These are phyloP conservation scores for Cercospora sp. DNA, from an alignment of 2,329 filamentous ascomycete genomes.

Conservation along the genomic window DNA sequence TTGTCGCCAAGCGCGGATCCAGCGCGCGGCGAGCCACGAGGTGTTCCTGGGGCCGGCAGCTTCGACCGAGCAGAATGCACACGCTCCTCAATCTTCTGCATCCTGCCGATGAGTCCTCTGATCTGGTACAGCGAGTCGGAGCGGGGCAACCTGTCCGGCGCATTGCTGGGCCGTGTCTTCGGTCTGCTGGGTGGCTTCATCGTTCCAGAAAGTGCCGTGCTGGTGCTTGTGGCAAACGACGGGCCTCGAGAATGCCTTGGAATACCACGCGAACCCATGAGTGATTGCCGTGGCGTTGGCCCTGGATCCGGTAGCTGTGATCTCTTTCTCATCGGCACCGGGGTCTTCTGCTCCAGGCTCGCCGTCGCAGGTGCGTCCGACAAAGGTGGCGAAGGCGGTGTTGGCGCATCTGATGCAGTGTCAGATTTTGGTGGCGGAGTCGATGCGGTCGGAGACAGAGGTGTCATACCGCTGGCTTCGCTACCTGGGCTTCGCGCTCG, in stretches of 20 bases:
- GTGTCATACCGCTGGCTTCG: conserved; percentile 64
- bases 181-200: conserved; percentile 46
- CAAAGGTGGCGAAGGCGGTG: conserved; percentile 90
- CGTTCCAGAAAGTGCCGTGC: conserved; percentile 30
- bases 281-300: conserved; percentile 55
- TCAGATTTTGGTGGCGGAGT: conserved; percentile 76
- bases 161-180: conserved; percentile 43
- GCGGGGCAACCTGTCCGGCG: conserved; percentile 49
- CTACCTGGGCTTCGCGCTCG: conserved; percentile 51
- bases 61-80: conserved; percentile 91
- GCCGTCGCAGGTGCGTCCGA: conserved; percentile 74
- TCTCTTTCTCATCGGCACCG: conserved; percentile 41
- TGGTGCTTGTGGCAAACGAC: conserved; percentile 49
- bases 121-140: conserved; percentile 86
- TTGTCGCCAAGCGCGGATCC: conserved; percentile 38
- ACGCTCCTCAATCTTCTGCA: conserved; percentile 92
- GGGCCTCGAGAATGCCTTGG: conserved; percentile 57
- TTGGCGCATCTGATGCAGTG: conserved; percentile 66
- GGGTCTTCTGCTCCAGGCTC: conserved; percentile 43
- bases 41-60: conserved; percentile 79
- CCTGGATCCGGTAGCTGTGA: conserved; percentile 55
- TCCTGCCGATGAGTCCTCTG: conserved; percentile 88
- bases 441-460: conserved; percentile 84
- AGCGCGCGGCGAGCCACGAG: conserved; percentile 71
- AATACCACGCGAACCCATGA: conserved; percentile 44